Base-by-base conservation (phyloP, 108 stramenopile species). In the Pseudonitzschia multiseries region DNA sequence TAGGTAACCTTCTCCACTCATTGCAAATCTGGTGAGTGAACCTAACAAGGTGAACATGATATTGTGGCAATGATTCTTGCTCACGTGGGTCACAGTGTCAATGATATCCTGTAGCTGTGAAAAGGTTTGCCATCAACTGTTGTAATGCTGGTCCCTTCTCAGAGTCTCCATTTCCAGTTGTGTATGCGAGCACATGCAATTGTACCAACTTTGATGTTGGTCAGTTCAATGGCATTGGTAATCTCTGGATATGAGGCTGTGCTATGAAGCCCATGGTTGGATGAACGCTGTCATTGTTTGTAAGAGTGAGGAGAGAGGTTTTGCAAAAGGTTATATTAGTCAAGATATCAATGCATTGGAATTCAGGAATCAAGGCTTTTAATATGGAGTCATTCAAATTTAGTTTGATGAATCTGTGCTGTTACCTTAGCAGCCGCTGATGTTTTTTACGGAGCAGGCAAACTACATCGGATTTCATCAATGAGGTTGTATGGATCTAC, bases 1-100 rank as follows among this genome's bases (percentile, higher is more conserved):
- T 4, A 70, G 22, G 10, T n/a, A n/a, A n/a, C 70, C 70, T 12
- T 70, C 70, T 41, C 70, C 53, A 57, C 17, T 70, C 28, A 36
- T 31, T 0, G 70, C 17, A 24, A 42, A 28, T 33, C 70, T 26
- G 12, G 17, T 22, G 4, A 52, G 56, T 70, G 21, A 18, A 4
- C 51, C 53, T 31, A 70, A 70, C 18, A n/a, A n/a, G n/a, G 8
- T n/a, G 22, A 56, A 1, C n/a, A 17, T 33, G 40, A 40, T 64
- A 12, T 17, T 31, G 0, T 9, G 12, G 9, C 28, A 26, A 3
- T 41, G 22, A 28, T 22, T 29, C 20, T n/a, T 41, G 8, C 27
- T 40, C 28, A 14, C 40, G 10, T 64, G 32, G 9, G n/a, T 10
- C 9, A 41, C 15, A 26, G 32, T 18, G 0, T 64, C 28, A 28